Base-by-base conservation (phyloP, 2,329 filamentous ascomycete genomes). In the Beauveria bassiana region DNA sequence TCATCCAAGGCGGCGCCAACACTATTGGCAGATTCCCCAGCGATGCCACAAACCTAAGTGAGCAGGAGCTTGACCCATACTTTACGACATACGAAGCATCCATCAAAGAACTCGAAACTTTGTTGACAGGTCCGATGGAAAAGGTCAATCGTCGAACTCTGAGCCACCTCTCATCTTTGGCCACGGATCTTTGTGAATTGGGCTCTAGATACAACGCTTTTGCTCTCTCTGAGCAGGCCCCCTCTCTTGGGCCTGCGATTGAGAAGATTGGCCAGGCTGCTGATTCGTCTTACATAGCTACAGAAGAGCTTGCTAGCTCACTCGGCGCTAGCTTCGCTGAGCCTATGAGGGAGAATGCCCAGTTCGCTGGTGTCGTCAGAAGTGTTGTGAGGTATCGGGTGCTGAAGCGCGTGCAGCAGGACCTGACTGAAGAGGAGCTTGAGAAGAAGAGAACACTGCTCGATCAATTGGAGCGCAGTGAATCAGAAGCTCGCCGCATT, bases 201-300 rank as follows among this genome's bases (percentile, higher is more conserved):
- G 95, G 95, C 8, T 95, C 93, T n/a, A 85, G 92, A 64, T 98
- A 95, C 74, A 99, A 99, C 70, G 95, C 90, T 1, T 99, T 99
- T 74, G 96, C 96, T 0, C 81, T 99, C 1, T 97, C 93, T 0
- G 95, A 99, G 73, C 90, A 92, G 67, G 93, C 91, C 0, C 87
- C 89, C 14, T 91, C 91, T 3, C 86, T 99, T 7, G 91, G 93
- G 10, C 87, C 92, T 14, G 95, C 95, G 0, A 97, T 99, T 66
- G 95, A 99, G 74, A 88, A 93, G 65, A 85, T 96, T 51, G 95
- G 95, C 0, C 95, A 99, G 75, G 95, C 95, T 2, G 91, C 93
- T 9, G 95, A 99, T 72, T 90, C 91, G 10, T 97, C 95, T 0
- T 99, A 98, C 72, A 93, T 99, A 66, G 92, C 91, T 10, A 98